Base-by-base conservation (phyloP, 2,329 filamentous ascomycete species). In the Diplocarpon rosae region DNA sequence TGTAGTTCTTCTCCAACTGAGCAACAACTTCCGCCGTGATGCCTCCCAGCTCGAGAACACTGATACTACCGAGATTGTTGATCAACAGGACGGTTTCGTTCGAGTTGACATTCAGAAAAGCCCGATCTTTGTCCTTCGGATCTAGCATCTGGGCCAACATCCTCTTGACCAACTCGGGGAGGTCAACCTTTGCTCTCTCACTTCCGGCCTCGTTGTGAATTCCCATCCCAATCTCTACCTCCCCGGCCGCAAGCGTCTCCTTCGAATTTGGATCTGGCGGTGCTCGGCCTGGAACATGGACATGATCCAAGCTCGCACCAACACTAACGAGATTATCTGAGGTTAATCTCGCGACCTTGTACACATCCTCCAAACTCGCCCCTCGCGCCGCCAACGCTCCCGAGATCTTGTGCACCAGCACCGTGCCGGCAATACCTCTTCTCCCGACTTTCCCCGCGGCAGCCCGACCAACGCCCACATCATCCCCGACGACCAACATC, bases 401-500 rank as follows among this genome's bases (percentile, higher is more conserved):
- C 12, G 82, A 75, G 59, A 94, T 84, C 72, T 96, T 95, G 56
- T 89, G 75, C n/a, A 95, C 85, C 17, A 95, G 69, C 32, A 94
- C 85, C 5, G 88, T 93, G 28, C 90, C 90, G 2, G 87, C 89
- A 62, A 96, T 92, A 42, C 90, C 90, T 59, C 90, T 75, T 41
- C 90, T 71, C 1, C 90, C 90, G 13, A 95, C 90, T 62, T 95
- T 95, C n/a, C 90, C 89, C 10, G 84, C 82, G 61, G 82, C 82
- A 42, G 69, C 71, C 47, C 87, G 72, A 1, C 89, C 89, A 37
- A 96, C 89, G 35, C 89, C 88, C 2, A 89, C 88, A 63, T 96
- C 90, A 59, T 96, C 90, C 5, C 81, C 87, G 7, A 95, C 86
- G 8, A 94, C 83, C 9, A 94, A 79, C 83, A 95, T 94, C 62